These are phyloP conservation scores for Chlamydomonas reinhardtii DNA, from an alignment of 163 green algal species.

Conservation along the genomic window DNA sequence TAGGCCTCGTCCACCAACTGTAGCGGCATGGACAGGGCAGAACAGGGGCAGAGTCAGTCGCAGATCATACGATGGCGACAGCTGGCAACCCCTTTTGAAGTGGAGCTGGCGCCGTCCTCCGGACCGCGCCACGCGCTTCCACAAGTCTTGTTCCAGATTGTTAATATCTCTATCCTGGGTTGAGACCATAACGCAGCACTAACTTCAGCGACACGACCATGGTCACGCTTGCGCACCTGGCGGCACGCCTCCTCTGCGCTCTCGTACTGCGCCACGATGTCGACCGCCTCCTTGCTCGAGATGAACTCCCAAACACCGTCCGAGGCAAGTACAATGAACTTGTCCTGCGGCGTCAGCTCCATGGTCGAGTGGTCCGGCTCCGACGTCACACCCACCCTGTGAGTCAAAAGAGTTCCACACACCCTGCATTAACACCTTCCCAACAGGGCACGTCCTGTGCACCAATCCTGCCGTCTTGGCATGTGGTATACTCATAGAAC, in stretches of 20 bases:
- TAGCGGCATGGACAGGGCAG: not conserved
- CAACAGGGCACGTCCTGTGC: not conserved
- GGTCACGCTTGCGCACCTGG: slow-evolving; percentile 47
- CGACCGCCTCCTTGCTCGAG: slow-evolving; percentile 86
- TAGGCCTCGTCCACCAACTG: slow-evolving; percentile 87
- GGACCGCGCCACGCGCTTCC: too few relatives aligned
- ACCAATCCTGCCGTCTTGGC: too few relatives aligned
- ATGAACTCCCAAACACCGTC: slow-evolving; percentile 98
- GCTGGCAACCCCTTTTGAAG: too few relatives aligned
- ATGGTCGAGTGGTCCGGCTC: slow-evolving; percentile 81
- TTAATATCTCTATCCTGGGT: too few relatives aligned
- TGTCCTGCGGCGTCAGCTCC: slow-evolving; percentile 81
- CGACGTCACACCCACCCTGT: slow-evolving; percentile 85
- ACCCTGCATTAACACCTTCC: not conserved
- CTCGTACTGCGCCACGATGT: slow-evolving; percentile 76
- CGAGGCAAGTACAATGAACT: slow-evolving; percentile 89
- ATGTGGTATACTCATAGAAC: too few relatives aligned
- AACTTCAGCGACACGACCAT: too few relatives aligned
- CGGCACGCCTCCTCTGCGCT: slow-evolving; percentile 80
- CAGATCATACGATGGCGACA: too few relatives aligned
- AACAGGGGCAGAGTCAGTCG: too few relatives aligned
- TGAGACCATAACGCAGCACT: too few relatives aligned
- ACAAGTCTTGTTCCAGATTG: too few relatives aligned
- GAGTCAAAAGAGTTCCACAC: too few relatives aligned
- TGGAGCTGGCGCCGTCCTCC: too few relatives aligned